Percentiles rank a stretch among this genome's conserved stretches.
Evolutionary conservation across 371 early-diverging fungal genomes (phyloP).

Genomic region (Zychaea mexicana): DNA sequence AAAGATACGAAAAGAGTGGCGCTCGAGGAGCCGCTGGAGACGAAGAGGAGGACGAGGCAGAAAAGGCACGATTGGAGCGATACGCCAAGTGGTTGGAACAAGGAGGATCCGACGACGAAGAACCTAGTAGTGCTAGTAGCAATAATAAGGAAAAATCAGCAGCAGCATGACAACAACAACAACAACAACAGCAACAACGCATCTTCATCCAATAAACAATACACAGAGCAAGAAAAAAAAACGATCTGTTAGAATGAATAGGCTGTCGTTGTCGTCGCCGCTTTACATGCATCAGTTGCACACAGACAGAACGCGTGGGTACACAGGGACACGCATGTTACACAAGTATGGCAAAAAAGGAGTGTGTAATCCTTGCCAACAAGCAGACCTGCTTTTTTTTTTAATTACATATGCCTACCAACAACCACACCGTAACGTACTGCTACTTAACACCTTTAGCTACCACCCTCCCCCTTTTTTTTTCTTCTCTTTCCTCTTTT

Average conservation of each 20-base stretch:
- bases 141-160: too few relatives aligned
- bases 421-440: too few relatives aligned
- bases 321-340: background rate
- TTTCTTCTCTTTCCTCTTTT: background rate
- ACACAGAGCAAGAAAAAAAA: too few relatives aligned
- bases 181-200: too few relatives aligned
- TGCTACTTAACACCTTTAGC: too few relatives aligned
- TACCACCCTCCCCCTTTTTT: constrained; percentile 4
- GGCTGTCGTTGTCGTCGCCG: too few relatives aligned
- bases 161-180: too few relatives aligned
- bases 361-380: background rate
- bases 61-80: constrained; percentile 70
- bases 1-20: constrained; percentile 59
- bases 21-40: constrained; percentile 24
- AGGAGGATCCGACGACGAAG: constrained; percentile 23
- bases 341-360: background rate
- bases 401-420: too few relatives aligned
- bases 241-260: too few relatives aligned
- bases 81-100: constrained; percentile 85
- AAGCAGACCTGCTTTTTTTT: too few relatives aligned
- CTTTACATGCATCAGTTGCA: too few relatives aligned
- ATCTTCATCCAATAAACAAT: too few relatives aligned
- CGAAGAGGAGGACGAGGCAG: constrained; percentile 73
- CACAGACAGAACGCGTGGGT: constrained; percentile 12
- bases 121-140: background rate